Evolutionary conservation across 352 stramenopile species (phyloP).

Genomic region (Globisporangium mamillatum): DNA sequence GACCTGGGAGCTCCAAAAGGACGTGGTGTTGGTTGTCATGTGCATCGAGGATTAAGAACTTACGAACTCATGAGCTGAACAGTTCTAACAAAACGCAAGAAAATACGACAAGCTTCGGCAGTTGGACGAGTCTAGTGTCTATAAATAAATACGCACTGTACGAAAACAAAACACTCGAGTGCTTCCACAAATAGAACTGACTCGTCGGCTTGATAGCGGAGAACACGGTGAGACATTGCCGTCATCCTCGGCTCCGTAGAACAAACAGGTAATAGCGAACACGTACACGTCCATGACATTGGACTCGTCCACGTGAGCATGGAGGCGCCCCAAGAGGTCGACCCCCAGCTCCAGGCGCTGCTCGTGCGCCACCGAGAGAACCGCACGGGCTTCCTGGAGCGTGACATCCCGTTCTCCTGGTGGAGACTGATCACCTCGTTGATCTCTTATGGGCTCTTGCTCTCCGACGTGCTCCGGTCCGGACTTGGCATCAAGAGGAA

Average conservation of each 20-base stretch:
- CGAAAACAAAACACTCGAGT: not conserved
- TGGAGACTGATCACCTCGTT: constrained; percentile 10
- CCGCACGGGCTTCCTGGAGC: constrained; percentile 1
- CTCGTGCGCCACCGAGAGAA: constrained; percentile 1
- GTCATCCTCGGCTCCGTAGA: not conserved
- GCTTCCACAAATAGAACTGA: not conserved
- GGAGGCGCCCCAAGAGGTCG: not conserved
- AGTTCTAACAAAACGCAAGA: not conserved
- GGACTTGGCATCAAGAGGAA: constrained; percentile 3
- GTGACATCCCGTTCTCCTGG: constrained; percentile 18
- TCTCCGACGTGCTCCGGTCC: constrained; percentile 21
- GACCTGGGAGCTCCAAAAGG: too few species aligned
- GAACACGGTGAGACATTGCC: not conserved
- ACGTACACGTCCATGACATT: not conserved
- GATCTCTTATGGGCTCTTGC: constrained; percentile 19
- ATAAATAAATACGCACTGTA: not conserved
- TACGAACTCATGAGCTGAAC: not conserved
- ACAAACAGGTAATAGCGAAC: not conserved
- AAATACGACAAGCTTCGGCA: not conserved
- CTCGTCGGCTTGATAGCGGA: not conserved
- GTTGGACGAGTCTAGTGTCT: not conserved
- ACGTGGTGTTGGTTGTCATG: not conserved
- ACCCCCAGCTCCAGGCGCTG: not conserved
- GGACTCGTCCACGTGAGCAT: not conserved
- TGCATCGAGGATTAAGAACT: not conserved